Evolutionary conservation across 2,329 filamentous ascomycete genomes (phyloP).

Genomic region (Ophiostoma sp.): DNA sequence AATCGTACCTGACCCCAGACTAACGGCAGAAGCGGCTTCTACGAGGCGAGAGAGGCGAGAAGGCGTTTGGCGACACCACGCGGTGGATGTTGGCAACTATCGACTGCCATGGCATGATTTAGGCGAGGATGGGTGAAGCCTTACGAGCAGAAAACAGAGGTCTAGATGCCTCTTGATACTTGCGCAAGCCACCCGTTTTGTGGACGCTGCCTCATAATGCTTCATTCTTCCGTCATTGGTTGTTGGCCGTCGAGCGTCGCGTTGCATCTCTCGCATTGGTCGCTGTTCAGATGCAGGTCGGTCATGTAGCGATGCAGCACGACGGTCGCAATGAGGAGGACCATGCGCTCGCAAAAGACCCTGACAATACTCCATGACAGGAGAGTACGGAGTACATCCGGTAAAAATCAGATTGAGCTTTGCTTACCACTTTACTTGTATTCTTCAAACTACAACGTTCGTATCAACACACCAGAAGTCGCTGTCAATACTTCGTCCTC

Average conservation of each 20-base stretch:
- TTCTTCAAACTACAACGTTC: background rate
- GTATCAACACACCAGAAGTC: background rate
- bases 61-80: background rate
- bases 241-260: background rate
- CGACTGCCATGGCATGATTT: background rate
- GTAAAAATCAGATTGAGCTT: background rate
- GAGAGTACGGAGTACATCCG: too few species aligned
- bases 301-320: background rate
- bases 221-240: background rate
- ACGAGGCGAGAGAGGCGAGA: background rate
- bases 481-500: background rate
- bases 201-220: background rate
- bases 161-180: background rate
- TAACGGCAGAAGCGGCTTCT: background rate
- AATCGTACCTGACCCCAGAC: background rate
- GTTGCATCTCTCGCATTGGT: constrained; percentile 9
- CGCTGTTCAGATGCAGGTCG: background rate
- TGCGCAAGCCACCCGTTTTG: background rate
- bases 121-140: background rate
- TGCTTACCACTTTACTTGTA: background rate
- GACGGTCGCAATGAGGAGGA: background rate
- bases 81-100: background rate
- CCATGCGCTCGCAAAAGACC: background rate
- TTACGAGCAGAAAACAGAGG: background rate
- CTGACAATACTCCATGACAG: background rate